phyloP scores from a whole-genome alignment of 2,329 filamentous ascomycete genomes.

The Hymenoscyphus fructigenus region DNA sequence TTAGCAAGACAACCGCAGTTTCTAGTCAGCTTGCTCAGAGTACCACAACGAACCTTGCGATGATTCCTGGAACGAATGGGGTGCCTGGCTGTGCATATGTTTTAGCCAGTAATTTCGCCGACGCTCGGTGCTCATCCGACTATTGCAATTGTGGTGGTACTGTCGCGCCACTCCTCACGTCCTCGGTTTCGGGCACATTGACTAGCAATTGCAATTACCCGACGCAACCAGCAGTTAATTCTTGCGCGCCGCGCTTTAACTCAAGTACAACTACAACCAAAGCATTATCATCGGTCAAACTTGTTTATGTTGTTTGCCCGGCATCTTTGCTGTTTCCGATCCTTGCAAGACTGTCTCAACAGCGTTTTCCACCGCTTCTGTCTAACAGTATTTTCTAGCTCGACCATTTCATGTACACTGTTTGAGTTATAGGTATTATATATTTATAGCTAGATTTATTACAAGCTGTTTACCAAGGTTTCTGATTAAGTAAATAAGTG shows the following conservation, averaged over 20 bases:
- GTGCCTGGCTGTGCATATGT: slow-evolving; percentile 10
- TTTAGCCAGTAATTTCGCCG: not conserved
- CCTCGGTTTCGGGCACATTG: not conserved
- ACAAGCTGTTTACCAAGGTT: too few species aligned
- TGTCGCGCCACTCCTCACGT: slow-evolving; percentile 2
- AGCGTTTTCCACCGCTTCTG: not conserved
- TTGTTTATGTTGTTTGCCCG: not conserved
- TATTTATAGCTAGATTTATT: too few species aligned
- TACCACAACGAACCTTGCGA: not conserved
- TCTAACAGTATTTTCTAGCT: not conserved
- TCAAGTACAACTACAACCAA: not conserved
- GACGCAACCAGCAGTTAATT: slow-evolving; percentile 6
- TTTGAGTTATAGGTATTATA: too few species aligned
- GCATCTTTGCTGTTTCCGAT: not conserved
- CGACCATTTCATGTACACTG: not conserved
- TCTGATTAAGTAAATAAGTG: too few species aligned
- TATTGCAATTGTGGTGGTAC: slow-evolving; percentile 12
- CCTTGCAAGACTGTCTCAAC: not conserved
- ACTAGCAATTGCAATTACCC: slow-evolving; percentile 9
- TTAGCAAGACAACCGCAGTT: not conserved
- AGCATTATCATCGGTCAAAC: not conserved
- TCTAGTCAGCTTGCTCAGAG: not conserved
- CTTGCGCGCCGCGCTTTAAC: not conserved
- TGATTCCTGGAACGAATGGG: slow-evolving; percentile 9
- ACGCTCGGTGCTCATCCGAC: slow-evolving; percentile 2